Percentiles rank a stretch among this genome's conserved stretches.
Conservation (phyloP, 176 grass and related monocot genomes). For the Phragmites australis region DNA sequence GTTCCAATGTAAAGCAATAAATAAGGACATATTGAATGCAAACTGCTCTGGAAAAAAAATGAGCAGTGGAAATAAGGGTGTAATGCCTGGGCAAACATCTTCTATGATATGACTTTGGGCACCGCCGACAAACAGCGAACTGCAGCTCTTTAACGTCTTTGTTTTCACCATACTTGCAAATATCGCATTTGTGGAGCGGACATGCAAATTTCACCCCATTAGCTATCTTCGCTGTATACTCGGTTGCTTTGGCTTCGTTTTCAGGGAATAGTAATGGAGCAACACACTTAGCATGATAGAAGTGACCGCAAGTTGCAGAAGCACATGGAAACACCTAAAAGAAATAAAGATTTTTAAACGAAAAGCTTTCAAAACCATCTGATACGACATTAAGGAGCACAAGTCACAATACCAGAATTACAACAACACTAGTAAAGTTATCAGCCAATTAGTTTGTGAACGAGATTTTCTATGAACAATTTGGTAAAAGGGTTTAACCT, state of each 20-base stretch:
- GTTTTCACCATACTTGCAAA: constrained; percentile 65
- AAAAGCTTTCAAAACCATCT: neutral
- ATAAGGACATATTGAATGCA: neutral
- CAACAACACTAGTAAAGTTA: neutral
- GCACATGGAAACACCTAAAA: constrained; percentile 69
- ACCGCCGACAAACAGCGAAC: constrained; percentile 67
- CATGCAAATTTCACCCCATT: constrained; percentile 66
- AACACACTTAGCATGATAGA: constrained; percentile 75
- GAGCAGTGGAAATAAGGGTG: constrained; percentile 7
- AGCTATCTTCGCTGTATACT: constrained; percentile 47
- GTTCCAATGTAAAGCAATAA: neutral
- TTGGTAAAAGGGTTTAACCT: constrained; percentile 45
- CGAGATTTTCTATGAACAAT: constrained; percentile 10
- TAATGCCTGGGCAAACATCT: constrained; percentile 75
- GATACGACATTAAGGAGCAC: neutral
- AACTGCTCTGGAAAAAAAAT: neutral
- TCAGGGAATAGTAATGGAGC: constrained; percentile 55
- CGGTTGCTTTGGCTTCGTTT: constrained; percentile 50
- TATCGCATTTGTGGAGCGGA: constrained; percentile 59
- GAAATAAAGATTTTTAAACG: neutral
- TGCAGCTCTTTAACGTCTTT: constrained; percentile 53
- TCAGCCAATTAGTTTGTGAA: constrained; percentile 3
- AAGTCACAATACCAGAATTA: neutral
- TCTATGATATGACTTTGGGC: constrained; percentile 76
- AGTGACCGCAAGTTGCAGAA: constrained; percentile 66